A percentile compares a stretch with the other conserved stretches of the same genome.
Evolutionary conservation across 1,284 basidiomycete species (phyloP).

Genomic region (Rhodotorula sp.): DNA sequence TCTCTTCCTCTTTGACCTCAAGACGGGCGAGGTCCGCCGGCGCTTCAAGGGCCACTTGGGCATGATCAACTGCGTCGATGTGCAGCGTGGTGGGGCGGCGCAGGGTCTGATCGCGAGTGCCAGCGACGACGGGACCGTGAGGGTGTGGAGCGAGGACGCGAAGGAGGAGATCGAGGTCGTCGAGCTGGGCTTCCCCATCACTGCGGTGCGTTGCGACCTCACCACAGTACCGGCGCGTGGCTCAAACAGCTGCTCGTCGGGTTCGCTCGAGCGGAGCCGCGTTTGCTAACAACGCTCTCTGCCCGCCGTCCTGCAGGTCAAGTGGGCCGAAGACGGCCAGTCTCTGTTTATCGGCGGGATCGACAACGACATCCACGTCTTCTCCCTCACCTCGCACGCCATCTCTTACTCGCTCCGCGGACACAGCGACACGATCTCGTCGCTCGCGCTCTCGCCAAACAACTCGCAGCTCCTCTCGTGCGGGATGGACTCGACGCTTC

Average conservation of each 20-base stretch:
- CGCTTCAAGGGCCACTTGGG: slow-evolving; percentile 80
- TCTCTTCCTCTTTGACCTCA: slow-evolving; percentile 69
- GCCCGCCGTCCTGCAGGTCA: slow-evolving; percentile 54
- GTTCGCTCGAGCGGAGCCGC: no score
- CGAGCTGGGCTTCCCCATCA: slow-evolving; percentile 82
- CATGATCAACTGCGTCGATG: slow-evolving; percentile 81
- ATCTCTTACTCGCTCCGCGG: slow-evolving; percentile 59
- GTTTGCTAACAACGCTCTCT: neutral
- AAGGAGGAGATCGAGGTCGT: slow-evolving; percentile 77
- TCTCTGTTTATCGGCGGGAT: slow-evolving; percentile 83
- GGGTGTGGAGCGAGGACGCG: slow-evolving; percentile 80
- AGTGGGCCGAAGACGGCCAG: slow-evolving; percentile 85
- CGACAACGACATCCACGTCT: slow-evolving; percentile 92
- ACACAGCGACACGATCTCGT: slow-evolving; percentile 81
- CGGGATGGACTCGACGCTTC: slow-evolving; percentile 78
- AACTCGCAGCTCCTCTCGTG: slow-evolving; percentile 83
- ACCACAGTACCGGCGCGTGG: no score
- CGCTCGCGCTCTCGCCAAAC: slow-evolving; percentile 81
- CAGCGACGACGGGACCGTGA: slow-evolving; percentile 83
- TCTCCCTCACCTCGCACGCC: slow-evolving; percentile 78
- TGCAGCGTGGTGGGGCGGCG: slow-evolving; percentile 60
- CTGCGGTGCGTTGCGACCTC: slow-evolving; percentile 58
- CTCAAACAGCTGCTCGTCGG: no score
- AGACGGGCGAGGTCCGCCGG: slow-evolving; percentile 68
- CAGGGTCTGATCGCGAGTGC: slow-evolving; percentile 76